Conservation (phyloP, 441 rosid genomes). For the Adansonia gregorii region DNA sequence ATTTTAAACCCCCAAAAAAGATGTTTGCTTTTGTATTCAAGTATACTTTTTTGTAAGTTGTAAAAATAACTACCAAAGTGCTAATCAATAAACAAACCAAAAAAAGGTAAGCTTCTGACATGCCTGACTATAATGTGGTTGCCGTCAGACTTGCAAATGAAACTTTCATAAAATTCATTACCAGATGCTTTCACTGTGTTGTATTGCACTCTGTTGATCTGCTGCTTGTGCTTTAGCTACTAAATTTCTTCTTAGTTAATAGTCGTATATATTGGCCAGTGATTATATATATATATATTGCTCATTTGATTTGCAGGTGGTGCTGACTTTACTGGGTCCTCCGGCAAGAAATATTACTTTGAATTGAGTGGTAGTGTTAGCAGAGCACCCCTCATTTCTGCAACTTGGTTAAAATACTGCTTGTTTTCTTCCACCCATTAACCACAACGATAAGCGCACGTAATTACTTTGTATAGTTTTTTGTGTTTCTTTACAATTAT, state of each 20-base stretch:
- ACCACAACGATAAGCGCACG: neutral
- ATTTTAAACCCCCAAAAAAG: neutral
- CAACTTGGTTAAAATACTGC: neutral
- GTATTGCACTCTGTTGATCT: neutral
- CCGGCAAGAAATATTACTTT: slow-evolving; percentile 46
- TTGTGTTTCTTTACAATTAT: neutral
- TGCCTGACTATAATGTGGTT: neutral
- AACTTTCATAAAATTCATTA: neutral
- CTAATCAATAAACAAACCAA: neutral
- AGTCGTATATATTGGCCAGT: neutral
- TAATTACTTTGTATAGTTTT: neutral
- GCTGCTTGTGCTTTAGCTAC: slow-evolving; percentile 5
- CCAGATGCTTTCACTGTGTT: neutral
- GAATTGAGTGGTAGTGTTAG: slow-evolving; percentile 16
- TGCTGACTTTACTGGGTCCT: slow-evolving; percentile 81
- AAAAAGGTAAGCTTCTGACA: slow-evolving; percentile 20
- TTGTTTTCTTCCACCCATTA: neutral
- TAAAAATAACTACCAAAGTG: neutral
- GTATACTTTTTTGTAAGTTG: neutral
- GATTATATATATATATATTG: neutral
- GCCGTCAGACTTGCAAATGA: neutral
- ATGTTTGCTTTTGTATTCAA: neutral
- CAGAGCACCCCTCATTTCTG: neutral
- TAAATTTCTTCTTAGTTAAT: neutral
- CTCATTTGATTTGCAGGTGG: slow-evolving; percentile 58